These are phyloP conservation scores for Termitomyces sp. DNA, from an alignment of 768 basidiomycete genomes.

Conservation along the genomic window DNA sequence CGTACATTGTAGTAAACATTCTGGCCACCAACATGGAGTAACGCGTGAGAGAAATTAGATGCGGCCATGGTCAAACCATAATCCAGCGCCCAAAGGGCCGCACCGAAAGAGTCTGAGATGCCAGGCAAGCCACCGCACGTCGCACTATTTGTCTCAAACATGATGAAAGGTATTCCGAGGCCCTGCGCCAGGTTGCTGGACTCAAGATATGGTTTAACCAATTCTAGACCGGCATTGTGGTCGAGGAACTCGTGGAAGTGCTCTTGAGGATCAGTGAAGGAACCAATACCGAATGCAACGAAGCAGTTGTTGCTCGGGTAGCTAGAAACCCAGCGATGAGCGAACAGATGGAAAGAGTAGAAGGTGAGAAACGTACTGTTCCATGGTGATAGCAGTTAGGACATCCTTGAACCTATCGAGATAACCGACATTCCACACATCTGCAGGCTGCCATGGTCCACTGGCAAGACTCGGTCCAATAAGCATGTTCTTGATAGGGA, in stretches of 20 bases:
- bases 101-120: conserved; percentile 58
- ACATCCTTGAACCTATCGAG: conserved; percentile 37
- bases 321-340: conserved; percentile 19
- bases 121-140: conserved; percentile 70
- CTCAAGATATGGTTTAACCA: conserved; percentile 51
- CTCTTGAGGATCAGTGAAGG: conserved; percentile 36
- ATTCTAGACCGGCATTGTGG: conserved; percentile 47
- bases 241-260: conserved; percentile 54
- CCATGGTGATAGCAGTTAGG: conserved; percentile 46
- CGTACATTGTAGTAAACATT: conserved; percentile 66
- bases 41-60: conserved; percentile 49
- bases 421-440: conserved; percentile 50
- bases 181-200: conserved; percentile 43
- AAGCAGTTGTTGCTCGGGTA: conserved; percentile 62
- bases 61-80: conserved; percentile 62
- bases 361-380: conserved; percentile 39
- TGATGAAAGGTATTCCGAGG: conserved; percentile 47
- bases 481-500: conserved; percentile 40
- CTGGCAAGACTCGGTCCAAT: conserved; percentile 64
- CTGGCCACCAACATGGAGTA: conserved; percentile 65
- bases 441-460: conserved; percentile 44
- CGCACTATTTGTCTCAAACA: conserved; percentile 73
- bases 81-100: conserved; percentile 63
- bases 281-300: conserved; percentile 41
- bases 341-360: neutral